phyloP scores from a whole-genome alignment of 192 early-diverging fungal genomes.

The Pilaira anomala region DNA sequence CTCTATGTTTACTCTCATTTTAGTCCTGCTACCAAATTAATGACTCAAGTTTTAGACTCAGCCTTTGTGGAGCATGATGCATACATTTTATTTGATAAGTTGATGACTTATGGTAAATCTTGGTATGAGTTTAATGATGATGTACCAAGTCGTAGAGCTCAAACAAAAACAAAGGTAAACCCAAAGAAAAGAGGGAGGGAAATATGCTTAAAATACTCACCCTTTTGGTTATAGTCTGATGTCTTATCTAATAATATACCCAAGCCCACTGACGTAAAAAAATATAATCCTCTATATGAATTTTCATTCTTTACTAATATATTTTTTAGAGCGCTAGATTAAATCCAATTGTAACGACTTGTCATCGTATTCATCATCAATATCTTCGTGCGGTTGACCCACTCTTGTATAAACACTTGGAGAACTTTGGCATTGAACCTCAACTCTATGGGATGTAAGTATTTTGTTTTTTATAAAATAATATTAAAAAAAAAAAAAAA shows the following conservation, averaged over 20 bases:
- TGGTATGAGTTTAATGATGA: constrained; percentile 86
- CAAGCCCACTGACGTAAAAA: constrained; percentile 18
- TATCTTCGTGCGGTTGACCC: constrained; percentile 69
- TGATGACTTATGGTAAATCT: constrained; percentile 76
- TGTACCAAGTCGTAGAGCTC: constrained; percentile 7
- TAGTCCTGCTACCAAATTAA: constrained; percentile 42
- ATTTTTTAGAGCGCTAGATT: constrained; percentile 38
- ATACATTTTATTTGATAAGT: constrained; percentile 71
- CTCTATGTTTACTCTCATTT: not conserved
- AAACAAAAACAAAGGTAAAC: constrained; percentile 15
- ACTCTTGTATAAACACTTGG: constrained; percentile 69
- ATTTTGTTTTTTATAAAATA: not conserved
- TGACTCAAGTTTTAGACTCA: constrained; percentile 57
- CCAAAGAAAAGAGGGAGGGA: not conserved
- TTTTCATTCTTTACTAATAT: not conserved
- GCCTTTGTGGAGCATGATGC: constrained; percentile 87
- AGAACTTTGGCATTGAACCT: constrained; percentile 79
- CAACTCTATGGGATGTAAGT: constrained; percentile 90
- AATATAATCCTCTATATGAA: not conserved
- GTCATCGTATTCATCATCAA: constrained; percentile 67
- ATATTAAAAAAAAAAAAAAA: not conserved
- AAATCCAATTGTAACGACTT: constrained; percentile 74
- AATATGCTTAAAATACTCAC: not conserved
- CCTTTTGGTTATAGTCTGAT: not conserved
- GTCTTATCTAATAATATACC: constrained; percentile 6